Evolutionary conservation across 345 rosid species (phyloP), one percentile per base, ranked within the genome.

Genomic region (Brassica napus): DNA sequence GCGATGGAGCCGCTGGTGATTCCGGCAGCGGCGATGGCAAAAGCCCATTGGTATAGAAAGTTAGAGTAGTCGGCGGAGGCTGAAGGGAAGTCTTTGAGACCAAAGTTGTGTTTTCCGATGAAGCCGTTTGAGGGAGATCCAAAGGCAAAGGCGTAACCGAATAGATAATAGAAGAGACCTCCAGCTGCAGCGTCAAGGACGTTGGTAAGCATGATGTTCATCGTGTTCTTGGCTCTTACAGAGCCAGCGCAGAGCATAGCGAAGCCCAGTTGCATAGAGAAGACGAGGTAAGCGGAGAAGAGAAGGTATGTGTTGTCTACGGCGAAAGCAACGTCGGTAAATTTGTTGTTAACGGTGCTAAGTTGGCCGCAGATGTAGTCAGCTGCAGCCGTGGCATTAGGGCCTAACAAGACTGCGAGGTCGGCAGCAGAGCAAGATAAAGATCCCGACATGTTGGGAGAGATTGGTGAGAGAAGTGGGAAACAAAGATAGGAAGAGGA

Each of bases 1-100:
- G 98, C 98, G 15, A 93, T 93, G 0, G 87, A 83, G 1, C 87
- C 88, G 21, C 88, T 78, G 0, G 88, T 83, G 70, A 85, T 85
- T 15, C 88, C 86, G n/a, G 88, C 86, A 7, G 86, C 86, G 0
- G 84, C 88, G 5, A 85, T 85, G 24, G 88, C 86, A 34, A 85
- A 85, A n/a, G 87, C 85, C 86, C 87, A 85, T 54, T 83, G 85
- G 49, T 71, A 85, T 2, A 85, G 82, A 39, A 85, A 80, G 34
- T 24, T 57, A 0, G 83, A 62, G 57, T 82, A 85, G 54, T 82
- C 85, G 0, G 61, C 74, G 0, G 79, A 1, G 2, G 67, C 54
- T 0, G 86, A 62, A 1, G 75, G 49, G 3, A 42, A 42, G 49
- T 42, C 49, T 11, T 42, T 42, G 49, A 42, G 49, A 42, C 49